Conservation (phyloP, 2,329 filamentous ascomycete species). For the Tolypocladium pustulatum region DNA sequence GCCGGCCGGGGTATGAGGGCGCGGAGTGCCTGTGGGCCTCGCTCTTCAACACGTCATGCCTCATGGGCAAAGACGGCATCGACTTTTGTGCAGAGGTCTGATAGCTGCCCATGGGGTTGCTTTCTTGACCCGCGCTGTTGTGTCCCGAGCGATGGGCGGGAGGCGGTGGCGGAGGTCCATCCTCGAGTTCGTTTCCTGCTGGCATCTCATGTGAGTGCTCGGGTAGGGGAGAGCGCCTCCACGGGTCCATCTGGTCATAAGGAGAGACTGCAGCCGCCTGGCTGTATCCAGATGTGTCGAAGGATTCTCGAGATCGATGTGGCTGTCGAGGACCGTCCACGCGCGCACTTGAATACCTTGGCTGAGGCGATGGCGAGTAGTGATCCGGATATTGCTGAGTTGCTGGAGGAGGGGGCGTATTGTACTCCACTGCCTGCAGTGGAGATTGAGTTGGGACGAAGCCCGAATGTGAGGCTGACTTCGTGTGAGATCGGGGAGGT, state of each 20-base stretch:
- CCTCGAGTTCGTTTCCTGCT: conserved; percentile 23
- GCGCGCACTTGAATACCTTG: conserved; percentile 8
- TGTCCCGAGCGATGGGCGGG: conserved; percentile 42
- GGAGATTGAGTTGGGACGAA: conserved; percentile 43
- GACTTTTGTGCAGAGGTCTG: conserved; percentile 32
- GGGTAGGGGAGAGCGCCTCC: conserved; percentile 20
- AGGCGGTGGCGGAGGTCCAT: conserved; percentile 43
- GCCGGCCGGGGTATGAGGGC: conserved; percentile 41
- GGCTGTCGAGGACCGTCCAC: conserved; percentile 17
- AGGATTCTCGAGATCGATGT: conserved; percentile 22
- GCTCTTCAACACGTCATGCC: conserved; percentile 45
- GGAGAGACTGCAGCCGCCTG: conserved; percentile 17
- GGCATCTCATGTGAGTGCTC: conserved; percentile 22
- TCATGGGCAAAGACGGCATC: conserved; percentile 40
- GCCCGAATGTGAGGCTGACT: conserved; percentile 22
- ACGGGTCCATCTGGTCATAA: conserved; percentile 27
- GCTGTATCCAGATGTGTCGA: conserved; percentile 25
- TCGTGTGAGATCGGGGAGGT: conserved; percentile 36
- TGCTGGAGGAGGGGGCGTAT: conserved; percentile 26
- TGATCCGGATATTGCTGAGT: conserved; percentile 23
- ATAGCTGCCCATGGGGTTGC: conserved; percentile 26
- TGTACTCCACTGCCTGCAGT: conserved; percentile 41
- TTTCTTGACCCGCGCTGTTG: conserved; percentile 32
- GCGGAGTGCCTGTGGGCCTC: conserved; percentile 45
- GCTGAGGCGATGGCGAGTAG: conserved; percentile 23